Conservation (phyloP, 768 basidiomycete species). For the Tephrocybe sp. region DNA sequence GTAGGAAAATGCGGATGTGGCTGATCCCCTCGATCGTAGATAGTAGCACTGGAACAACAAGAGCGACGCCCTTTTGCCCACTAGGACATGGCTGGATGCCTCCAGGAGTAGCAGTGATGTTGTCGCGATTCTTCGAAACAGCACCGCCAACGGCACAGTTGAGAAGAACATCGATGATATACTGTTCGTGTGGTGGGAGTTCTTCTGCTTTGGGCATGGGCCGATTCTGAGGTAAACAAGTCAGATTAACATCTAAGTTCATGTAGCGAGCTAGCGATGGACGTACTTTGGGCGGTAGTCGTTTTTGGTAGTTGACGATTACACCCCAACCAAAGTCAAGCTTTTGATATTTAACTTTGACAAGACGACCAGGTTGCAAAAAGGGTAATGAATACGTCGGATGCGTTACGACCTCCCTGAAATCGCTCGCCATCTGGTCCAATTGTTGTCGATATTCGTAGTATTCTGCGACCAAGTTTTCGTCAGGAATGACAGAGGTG, state of each 20-base stretch:
- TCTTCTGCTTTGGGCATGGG: constrained; percentile 70
- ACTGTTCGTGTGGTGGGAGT: constrained; percentile 82
- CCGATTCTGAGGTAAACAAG: constrained; percentile 47
- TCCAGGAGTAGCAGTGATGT: constrained; percentile 55
- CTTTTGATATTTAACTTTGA: constrained; percentile 84
- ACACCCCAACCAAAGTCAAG: constrained; percentile 97
- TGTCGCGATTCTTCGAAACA: constrained; percentile 59
- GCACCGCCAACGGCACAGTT: constrained; percentile 68
- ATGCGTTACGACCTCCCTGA: constrained; percentile 90
- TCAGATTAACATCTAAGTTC: background rate
- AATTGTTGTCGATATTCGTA: constrained; percentile 93
- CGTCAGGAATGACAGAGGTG: constrained; percentile 76
- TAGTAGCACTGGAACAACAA: constrained; percentile 87
- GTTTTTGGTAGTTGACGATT: constrained; percentile 89
- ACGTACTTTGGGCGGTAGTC: constrained; percentile 74
- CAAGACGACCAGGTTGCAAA: constrained; percentile 89
- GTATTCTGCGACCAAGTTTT: constrained; percentile 82
- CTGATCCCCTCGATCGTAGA: constrained; percentile 86
- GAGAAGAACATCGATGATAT: constrained; percentile 90
- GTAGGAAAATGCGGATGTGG: constrained; percentile 82
- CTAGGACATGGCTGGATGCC: constrained; percentile 75
- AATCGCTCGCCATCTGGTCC: constrained; percentile 85
- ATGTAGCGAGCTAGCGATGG: background rate
- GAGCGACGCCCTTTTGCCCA: constrained; percentile 74
- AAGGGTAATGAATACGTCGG: constrained; percentile 95